These are phyloP conservation scores for Exophiala aquamarina DNA, from an alignment of 2,329 filamentous ascomycete genomes.

Conservation along the genomic window DNA sequence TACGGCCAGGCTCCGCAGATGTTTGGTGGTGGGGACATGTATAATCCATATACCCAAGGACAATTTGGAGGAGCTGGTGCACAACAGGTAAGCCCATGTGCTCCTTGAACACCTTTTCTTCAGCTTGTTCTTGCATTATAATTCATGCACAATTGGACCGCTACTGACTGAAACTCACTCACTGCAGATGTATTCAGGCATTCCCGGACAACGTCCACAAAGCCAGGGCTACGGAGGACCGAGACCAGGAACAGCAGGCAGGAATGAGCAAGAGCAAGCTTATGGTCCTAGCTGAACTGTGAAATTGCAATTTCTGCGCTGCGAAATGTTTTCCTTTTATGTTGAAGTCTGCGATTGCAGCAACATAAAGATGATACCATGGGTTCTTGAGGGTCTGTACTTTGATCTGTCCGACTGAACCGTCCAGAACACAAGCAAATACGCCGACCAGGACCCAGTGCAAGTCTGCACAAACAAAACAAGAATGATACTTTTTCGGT, in stretches of 20 bases:
- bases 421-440: background rate
- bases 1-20: conserved; percentile 76
- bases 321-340: background rate
- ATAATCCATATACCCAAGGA: conserved; percentile 73
- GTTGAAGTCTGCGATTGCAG: background rate
- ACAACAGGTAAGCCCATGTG: conserved; percentile 67
- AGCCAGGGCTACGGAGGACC: conserved; percentile 29
- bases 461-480: too few species aligned
- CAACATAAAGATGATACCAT: background rate
- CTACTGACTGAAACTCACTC: conserved; percentile 4
- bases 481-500: too few species aligned
- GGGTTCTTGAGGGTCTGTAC: conserved; percentile 2
- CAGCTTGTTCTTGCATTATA: conserved; percentile 1
- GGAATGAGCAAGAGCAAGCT: conserved; percentile 26
- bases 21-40: conserved; percentile 74
- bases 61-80: conserved; percentile 49
- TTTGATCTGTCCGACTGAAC: background rate
- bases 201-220: conserved; percentile 25
- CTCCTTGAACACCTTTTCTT: conserved; percentile 5
- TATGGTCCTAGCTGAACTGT: conserved; percentile 25
- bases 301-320: background rate
- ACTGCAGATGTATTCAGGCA: conserved; percentile 25
- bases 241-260: conserved; percentile 24
- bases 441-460: too few species aligned
- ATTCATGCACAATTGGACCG: too few species aligned